Percentiles rank a stretch among this genome's conserved stretches.
phyloP scores from a whole-genome alignment of 1,139 yeast species.

The Chernovozyma sophiae-reginae region DNA sequence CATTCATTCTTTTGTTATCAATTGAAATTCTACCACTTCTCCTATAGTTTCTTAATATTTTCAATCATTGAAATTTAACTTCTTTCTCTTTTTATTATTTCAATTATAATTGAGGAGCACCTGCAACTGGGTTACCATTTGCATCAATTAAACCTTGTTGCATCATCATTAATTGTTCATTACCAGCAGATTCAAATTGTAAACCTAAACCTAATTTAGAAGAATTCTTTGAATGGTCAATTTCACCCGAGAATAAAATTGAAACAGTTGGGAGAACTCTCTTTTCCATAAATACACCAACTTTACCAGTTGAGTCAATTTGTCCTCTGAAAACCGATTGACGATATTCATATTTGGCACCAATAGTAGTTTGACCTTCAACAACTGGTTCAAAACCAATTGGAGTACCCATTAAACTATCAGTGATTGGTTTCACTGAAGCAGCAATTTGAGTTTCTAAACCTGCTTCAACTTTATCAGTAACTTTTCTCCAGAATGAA shows the following conservation, averaged over 20 bases:
- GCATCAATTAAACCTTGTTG: constrained; percentile 80
- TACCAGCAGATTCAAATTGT: constrained; percentile 92
- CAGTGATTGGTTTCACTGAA: constrained; percentile 72
- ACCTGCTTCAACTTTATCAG: constrained; percentile 95
- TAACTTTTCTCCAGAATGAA: constrained; percentile 90
- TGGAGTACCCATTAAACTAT: constrained; percentile 78
- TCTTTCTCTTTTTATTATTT: background rate
- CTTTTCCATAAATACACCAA: constrained; percentile 86
- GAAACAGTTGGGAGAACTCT: constrained; percentile 90
- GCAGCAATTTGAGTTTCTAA: constrained; percentile 86
- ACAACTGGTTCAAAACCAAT: constrained; percentile 76
- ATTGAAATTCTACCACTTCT: too few species aligned
- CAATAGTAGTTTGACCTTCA: constrained; percentile 90
- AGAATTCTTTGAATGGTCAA: constrained; percentile 83
- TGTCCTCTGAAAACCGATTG: constrained; percentile 96
- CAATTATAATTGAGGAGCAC: constrained; percentile 51
- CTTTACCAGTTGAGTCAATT: constrained; percentile 87
- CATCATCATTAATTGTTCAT: constrained; percentile 72
- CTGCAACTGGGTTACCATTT: constrained; percentile 80
- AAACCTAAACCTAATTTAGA: constrained; percentile 90
- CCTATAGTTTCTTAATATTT: too few species aligned
- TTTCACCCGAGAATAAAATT: constrained; percentile 81
- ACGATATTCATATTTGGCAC: constrained; percentile 98
- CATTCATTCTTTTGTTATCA: too few species aligned
- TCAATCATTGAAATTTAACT: too few species aligned